Evolutionary conservation across 2,329 filamentous ascomycete genomes (phyloP), one percentile per base, ranked within the genome.

Genomic region (Microsporum audouinii): DNA sequence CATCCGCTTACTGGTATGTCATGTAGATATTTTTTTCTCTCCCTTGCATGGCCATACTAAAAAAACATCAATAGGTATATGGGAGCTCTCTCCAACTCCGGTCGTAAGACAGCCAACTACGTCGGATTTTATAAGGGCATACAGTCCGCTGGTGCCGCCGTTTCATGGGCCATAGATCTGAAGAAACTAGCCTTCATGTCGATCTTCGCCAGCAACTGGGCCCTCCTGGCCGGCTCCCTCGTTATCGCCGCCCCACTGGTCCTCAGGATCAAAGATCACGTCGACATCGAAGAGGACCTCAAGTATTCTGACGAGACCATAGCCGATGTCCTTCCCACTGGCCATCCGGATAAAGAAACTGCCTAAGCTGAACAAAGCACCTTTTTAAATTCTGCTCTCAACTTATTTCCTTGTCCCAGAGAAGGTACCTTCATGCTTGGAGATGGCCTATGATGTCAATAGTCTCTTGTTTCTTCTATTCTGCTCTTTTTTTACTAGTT

Each of bases 111-210:
- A 33, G 91, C 92, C 77, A 96, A 96, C 79, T 88, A 92, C 70
- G 88, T 90, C 47, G 91, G 89, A 64, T 91, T 88, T 79, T 94
- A 94, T 82, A 94, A 94, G 78, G 87, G 87, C 58, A 88, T 95
- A 65, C 90, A 95, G 74, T 92, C 88, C n/a, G 89, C 88, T 17
- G 90, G 89, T 67, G 85, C 86, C 2, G 90, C 88, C 62, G 82
- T 75, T 60, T 76, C 75, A 63, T 78, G 73, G 76, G 72, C 68
- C 31, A 73, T 94, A 60, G 88, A 94, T 69, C 80, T 79, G 31
- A 61, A 80, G 38, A 76, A 82, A 45, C 80, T 82, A 36, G 77
- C 85, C 0, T 95, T 83, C 75, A 84, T 87, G 78, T 82, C 80
- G 66, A 83, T 91, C 67, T 92, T 95, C 67, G 88, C 79, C 4